Conservation (phyloP, 176 grass and related monocot species). For the Tillandsia leiboldiana region DNA sequence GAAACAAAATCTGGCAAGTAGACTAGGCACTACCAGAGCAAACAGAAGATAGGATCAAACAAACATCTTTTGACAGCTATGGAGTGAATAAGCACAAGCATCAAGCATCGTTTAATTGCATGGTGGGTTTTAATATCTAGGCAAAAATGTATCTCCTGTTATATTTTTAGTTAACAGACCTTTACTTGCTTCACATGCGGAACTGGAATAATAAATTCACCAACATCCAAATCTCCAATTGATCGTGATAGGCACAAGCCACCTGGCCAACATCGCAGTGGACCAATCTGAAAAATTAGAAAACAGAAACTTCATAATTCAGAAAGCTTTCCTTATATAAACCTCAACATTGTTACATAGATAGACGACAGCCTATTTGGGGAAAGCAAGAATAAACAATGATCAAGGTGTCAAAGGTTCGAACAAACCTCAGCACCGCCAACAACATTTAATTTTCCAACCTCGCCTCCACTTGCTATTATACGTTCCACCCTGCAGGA, state of each 20-base stretch:
- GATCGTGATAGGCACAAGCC: slow-evolving; percentile 97
- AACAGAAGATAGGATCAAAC: too few relatives aligned
- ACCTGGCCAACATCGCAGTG: slow-evolving; percentile 97
- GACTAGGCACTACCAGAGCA: too few relatives aligned
- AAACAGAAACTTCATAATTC: not conserved
- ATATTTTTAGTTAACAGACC: slow-evolving; percentile 35
- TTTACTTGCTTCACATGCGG: slow-evolving; percentile 98
- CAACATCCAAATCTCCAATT: slow-evolving; percentile 89
- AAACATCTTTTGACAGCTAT: too few relatives aligned
- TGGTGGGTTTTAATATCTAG: too few relatives aligned
- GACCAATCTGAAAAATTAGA: slow-evolving; percentile 65
- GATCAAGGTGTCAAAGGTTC: slow-evolving; percentile 5
- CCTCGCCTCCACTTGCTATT: slow-evolving; percentile 68
- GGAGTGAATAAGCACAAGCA: too few relatives aligned
- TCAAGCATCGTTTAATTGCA: too few relatives aligned
- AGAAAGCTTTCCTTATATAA: not conserved
- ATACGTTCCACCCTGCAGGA: slow-evolving; percentile 63
- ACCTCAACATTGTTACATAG: not conserved
- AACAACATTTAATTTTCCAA: slow-evolving; percentile 74
- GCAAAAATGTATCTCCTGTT: not conserved
- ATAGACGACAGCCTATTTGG: not conserved
- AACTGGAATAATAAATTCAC: slow-evolving; percentile 90
- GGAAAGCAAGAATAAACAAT: not conserved
- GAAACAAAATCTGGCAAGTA: too few relatives aligned
- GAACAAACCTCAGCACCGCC: slow-evolving; percentile 79